Conservation (phyloP, 176 grass and related monocot species). For the Rhynchospora breviuscula region DNA sequence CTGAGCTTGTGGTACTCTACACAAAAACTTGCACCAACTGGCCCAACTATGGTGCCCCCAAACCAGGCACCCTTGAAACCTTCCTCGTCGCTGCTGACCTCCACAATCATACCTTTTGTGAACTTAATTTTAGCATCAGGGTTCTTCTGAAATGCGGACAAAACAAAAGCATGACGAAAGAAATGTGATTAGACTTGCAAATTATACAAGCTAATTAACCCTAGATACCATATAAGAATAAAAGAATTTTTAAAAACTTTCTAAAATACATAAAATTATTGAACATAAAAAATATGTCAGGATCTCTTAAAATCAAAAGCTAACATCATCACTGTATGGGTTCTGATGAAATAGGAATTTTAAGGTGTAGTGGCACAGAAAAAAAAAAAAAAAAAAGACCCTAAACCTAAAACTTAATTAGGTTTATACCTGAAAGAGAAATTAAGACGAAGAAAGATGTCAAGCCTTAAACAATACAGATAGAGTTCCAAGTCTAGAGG, state of each 20-base stretch:
- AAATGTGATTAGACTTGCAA: not conserved
- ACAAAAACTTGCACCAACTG: slow-evolving; percentile 31
- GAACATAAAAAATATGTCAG: too few species aligned
- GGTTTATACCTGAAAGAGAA: too few species aligned
- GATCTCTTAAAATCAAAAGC: too few species aligned
- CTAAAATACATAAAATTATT: not conserved
- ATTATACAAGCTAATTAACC: not conserved
- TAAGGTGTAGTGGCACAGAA: not conserved
- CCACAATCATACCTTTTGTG: slow-evolving; percentile 34
- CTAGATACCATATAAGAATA: too few species aligned
- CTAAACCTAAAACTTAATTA: too few species aligned
- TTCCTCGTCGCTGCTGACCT: slow-evolving; percentile 72
- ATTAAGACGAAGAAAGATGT: too few species aligned
- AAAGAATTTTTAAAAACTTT: not conserved
- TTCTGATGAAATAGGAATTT: too few species aligned
- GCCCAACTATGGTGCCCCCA: slow-evolving; percentile 38
- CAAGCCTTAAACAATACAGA: too few species aligned
- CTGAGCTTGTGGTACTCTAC: slow-evolving; percentile 62
- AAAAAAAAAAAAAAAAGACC: too few species aligned
- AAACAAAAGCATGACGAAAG: not conserved
- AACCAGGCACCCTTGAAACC: slow-evolving; percentile 70
- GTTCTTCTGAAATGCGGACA: not conserved
- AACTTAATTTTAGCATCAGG: slow-evolving; percentile 33
- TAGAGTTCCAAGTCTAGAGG: too few species aligned
- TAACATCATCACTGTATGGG: too few species aligned